Base-by-base conservation (phyloP, 2,329 filamentous ascomycete genomes). In the Botryotinia globosa region DNA sequence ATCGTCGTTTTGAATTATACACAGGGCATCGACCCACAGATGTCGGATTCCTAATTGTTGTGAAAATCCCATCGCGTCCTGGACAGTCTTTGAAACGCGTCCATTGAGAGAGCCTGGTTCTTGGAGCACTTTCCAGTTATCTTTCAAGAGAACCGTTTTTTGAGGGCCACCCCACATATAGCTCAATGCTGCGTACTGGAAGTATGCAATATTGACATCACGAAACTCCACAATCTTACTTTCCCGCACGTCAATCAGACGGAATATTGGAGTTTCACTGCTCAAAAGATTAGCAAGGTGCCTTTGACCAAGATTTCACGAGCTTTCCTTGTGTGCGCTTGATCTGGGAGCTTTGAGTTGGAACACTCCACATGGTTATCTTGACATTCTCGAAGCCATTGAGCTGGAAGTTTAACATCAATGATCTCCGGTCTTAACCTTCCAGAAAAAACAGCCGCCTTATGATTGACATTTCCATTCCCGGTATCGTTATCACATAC, bases 11-110 rank as follows among this genome's bases (percentile, higher is more conserved):
- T 76, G 73, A 37, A 75, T 72, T n/a, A 76, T 76, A 45, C 73
- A 75, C 10, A 76, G 56, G 2, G 74, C 74, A 45, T 76, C 73
- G 42, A 76, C 75, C 72, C 73, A 76, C 12, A 76, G 72, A 45
- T 70, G 75, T 51, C 34, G 59, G 14, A 69, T 39, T n/a, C 54
- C 54, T 18, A 76, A 56, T 71, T 69, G 45, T 39, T 67, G 69
- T 58, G 71, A 66, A 16, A 74, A 58, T 39, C 29, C 56, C 12
- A 76, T 44, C 10, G 74, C 74, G 44, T 75, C 71, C 54, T 65
- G 22, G 25, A 76, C 74, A 48, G 62, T 76, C 12, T 39, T 61
- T 61, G 58, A 37, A 39, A 39, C 34, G 56, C 45, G 34, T 68
- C 61, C n/a, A 72, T 58, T 8, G 14, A 61, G 58, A 39, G 34